Conservation (phyloP, 2,329 filamentous ascomycete species). For the Orbilia blumenaviensis region DNA sequence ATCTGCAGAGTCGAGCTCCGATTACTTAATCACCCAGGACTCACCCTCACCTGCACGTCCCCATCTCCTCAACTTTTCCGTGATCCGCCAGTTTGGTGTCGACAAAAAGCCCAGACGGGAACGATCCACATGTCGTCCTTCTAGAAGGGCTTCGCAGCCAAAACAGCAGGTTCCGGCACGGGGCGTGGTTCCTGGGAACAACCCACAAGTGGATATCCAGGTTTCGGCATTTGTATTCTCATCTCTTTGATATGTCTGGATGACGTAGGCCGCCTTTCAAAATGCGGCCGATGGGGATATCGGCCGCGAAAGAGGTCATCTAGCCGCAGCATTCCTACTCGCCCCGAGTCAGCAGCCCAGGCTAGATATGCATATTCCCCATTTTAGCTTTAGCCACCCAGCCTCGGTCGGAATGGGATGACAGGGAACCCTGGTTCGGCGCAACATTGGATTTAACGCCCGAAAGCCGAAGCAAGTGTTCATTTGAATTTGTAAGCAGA, state of each 20-base stretch:
- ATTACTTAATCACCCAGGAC: conserved; percentile 39
- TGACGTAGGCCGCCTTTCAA: conserved; percentile 28
- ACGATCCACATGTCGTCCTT: conserved; percentile 37
- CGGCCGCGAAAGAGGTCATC: neutral
- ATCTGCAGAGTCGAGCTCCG: conserved; percentile 17
- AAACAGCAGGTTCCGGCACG: conserved; percentile 18
- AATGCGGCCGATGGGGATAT: too few relatives aligned
- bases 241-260: neutral
- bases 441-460: conserved; percentile 52
- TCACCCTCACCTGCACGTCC: conserved; percentile 14
- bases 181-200: conserved; percentile 30
- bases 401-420: neutral
- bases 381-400: conserved; percentile 40
- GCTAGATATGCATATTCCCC: conserved; percentile 12
- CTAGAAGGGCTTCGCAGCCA: conserved; percentile 43
- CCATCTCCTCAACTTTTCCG: neutral
- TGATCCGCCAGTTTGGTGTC: conserved; percentile 5
- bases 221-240: neutral
- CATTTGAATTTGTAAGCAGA: conserved; percentile 52
- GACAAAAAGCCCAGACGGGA: conserved; percentile 27
- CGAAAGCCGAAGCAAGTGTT: conserved; percentile 50
- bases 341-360: conserved; percentile 33
- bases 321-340: conserved; percentile 13
- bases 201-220: conserved; percentile 2
- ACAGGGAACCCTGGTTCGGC: conserved; percentile 49